Evolutionary conservation across 371 early-diverging fungal genomes (phyloP), one percentile per base, ranked within the genome.

Genomic region (Mortierella sp.): DNA sequence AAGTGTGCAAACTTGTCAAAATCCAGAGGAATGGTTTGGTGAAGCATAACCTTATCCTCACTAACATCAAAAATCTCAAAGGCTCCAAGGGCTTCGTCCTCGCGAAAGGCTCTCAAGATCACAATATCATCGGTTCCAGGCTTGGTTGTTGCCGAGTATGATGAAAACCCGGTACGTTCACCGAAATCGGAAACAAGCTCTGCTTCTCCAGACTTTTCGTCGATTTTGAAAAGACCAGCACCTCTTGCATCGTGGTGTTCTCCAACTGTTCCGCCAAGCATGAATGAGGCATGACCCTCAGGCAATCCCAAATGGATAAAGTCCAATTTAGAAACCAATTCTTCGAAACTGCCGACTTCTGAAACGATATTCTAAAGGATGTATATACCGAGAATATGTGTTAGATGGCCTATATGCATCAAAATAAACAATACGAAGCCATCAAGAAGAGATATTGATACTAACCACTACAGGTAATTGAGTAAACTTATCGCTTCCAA

Each of bases 171-270:
- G n/a, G 71, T 32, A 13, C 71, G 80, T 37, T 74, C 80, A 34
- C 70, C 75, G 22, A 80, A 69, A 45, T 80, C 80, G 19, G 55
- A 55, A 12, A 67, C 1, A 13, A 70, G 53, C 28, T 55, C 64
- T 0, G 61, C 49, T 47, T 63, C 60, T 32, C 70, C 70, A 4
- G 70, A 51, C 40, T 66, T 51, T 26, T 64, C 71, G 19, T 80
- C 64, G 54, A 80, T 68, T 9, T 61, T 58, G 19, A 80, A 19
- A 40, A 80, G 65, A 17, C 23, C 65, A 1, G 67, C 64, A 31
- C 68, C 54, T 62, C 70, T 66, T 23, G 72, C 75, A 56, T 80
- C 80, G 61, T 80, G 35, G 62, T 74, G 75, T 43, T 80, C 68
- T 4, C 80, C 80, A 3, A 80, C 71, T 22, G 80, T 74, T n/a